phyloP scores from a whole-genome alignment of 2,329 filamentous ascomycete genomes.

The Neonectria sp. region DNA sequence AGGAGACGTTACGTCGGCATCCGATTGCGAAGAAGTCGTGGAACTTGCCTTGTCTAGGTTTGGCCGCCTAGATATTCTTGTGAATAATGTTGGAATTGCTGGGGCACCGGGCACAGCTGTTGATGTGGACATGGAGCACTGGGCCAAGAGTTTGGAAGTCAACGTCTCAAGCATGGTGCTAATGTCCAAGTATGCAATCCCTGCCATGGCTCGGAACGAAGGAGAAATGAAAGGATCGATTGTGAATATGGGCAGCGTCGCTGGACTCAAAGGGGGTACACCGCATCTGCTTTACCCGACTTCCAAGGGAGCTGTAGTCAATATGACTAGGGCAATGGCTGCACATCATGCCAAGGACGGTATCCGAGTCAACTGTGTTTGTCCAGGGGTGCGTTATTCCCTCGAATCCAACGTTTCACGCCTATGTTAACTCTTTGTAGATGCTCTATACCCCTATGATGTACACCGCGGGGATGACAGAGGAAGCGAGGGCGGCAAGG shows the following conservation, averaged over 20 bases:
- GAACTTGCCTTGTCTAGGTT: constrained; percentile 62
- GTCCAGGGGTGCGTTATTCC: constrained; percentile 52
- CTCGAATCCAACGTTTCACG: accelerated
- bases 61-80: constrained; percentile 72
- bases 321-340: constrained; percentile 68
- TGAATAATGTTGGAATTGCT: constrained; percentile 76
- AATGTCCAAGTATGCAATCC: constrained; percentile 75
- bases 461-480: constrained; percentile 57
- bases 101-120: constrained; percentile 73
- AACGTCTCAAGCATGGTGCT: constrained; percentile 77
- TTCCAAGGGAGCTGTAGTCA: constrained; percentile 63
- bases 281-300: constrained; percentile 63
- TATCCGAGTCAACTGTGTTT: constrained; percentile 66
- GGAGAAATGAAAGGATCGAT: constrained; percentile 65
- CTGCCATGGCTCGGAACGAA: constrained; percentile 70
- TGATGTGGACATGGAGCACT: constrained; percentile 72
- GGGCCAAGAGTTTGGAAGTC: constrained; percentile 70
- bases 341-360: constrained; percentile 63
- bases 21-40: constrained; percentile 64
- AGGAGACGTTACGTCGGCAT: constrained; percentile 68
- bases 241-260: constrained; percentile 75
- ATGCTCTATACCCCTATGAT: constrained; percentile 67
- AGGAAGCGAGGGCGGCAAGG: constrained; percentile 56
- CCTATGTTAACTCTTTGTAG: constrained; percentile 32
- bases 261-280: constrained; percentile 65